Percentiles rank a stretch among this genome's conserved stretches.
phyloP scores from a whole-genome alignment of 345 rosid genomes.

The Sisymbrium altissimum region DNA sequence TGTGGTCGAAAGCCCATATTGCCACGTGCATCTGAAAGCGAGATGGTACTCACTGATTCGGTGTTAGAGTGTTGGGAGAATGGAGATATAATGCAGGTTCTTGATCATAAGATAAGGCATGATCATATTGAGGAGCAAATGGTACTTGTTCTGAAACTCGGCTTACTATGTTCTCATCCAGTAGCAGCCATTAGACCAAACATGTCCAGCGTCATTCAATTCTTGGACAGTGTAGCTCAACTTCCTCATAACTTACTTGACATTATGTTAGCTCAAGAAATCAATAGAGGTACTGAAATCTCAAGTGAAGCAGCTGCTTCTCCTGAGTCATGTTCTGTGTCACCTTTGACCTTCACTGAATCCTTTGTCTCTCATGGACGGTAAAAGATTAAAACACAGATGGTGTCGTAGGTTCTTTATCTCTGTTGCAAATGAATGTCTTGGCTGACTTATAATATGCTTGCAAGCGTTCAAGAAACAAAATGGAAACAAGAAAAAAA shows the following conservation, averaged over 20 bases:
- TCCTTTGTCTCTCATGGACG: conserved; percentile 20
- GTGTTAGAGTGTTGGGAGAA: conserved; percentile 23
- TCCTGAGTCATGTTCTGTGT: neutral
- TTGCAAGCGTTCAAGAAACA: neutral
- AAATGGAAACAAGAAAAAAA: neutral
- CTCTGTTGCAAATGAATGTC: neutral
- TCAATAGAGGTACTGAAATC: neutral
- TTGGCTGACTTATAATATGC: neutral
- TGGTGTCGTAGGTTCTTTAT: neutral
- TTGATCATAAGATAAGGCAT: conserved; percentile 9
- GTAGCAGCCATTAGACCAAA: conserved; percentile 35
- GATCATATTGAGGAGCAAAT: conserved; percentile 8
- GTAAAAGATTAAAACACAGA: neutral
- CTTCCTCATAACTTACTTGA: conserved; percentile 27
- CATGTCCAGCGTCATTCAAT: conserved; percentile 8
- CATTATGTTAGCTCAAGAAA: neutral
- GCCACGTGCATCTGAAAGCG: neutral
- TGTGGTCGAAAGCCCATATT: conserved; percentile 32
- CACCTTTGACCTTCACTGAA: conserved; percentile 18
- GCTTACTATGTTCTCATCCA: conserved; percentile 19
- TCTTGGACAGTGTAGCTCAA: conserved; percentile 1
- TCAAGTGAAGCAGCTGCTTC: neutral
- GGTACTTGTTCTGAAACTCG: conserved; percentile 8
- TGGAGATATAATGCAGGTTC: conserved; percentile 6
- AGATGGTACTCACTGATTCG: conserved; percentile 21